Conservation (phyloP, 2,329 filamentous ascomycete genomes). For the Aspergillus hortae region DNA sequence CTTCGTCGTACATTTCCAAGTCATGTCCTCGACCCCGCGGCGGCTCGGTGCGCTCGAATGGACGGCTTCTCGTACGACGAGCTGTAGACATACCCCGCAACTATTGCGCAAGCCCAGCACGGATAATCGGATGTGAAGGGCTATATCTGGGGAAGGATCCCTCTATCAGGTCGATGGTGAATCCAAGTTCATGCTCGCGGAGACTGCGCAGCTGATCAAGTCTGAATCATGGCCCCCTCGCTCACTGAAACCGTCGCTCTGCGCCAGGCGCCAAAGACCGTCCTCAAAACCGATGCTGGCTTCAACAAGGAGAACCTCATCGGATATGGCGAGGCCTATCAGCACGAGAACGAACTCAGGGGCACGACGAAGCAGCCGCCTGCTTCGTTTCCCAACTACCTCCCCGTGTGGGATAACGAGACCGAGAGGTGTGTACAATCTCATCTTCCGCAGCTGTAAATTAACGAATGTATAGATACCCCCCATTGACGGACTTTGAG, state of each 20-base stretch:
- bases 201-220: background rate
- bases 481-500: conserved; percentile 65
- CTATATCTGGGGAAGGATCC: conserved; percentile 8
- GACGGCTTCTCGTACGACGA: background rate
- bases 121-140: conserved; percentile 10
- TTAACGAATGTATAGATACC: conserved; percentile 39
- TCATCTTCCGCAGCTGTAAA: background rate
- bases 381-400: conserved; percentile 67
- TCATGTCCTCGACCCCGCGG: conserved; percentile 4
- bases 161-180: background rate
- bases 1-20: background rate
- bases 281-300: conserved; percentile 28
- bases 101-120: conserved; percentile 18
- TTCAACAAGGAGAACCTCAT: conserved; percentile 37
- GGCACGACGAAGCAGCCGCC: conserved; percentile 53
- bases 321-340: conserved; percentile 29
- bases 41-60: background rate
- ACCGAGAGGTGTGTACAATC: conserved; percentile 31
- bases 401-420: conserved; percentile 66
- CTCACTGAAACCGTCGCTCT: conserved; percentile 29
- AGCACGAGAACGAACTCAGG: conserved; percentile 51
- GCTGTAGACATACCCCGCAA: conserved; percentile 19
- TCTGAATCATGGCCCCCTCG: conserved; percentile 32
- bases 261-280: conserved; percentile 19
- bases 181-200: background rate